phyloP scores from a whole-genome alignment of 2,329 filamentous ascomycete genomes.

The Fonsecaea pugnacius region DNA sequence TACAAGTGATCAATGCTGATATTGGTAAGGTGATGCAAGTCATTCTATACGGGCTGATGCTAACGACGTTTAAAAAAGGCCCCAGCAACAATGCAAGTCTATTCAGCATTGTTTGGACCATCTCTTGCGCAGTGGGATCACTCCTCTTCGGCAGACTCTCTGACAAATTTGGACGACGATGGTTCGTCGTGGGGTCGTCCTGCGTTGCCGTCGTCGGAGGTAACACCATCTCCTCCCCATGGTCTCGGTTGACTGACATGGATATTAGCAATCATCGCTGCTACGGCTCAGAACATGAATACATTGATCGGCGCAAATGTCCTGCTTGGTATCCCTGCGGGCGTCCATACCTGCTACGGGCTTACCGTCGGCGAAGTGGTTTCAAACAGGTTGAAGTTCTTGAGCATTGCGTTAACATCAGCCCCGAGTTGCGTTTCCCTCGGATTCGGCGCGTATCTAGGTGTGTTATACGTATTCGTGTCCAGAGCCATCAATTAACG shows the following conservation, averaged over 20 bases:
- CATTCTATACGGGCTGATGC: background rate
- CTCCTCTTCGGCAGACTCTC: slow-evolving; percentile 31
- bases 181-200: slow-evolving; percentile 26
- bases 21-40: slow-evolving; percentile 22
- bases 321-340: slow-evolving; percentile 18
- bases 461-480: too few relatives aligned
- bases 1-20: slow-evolving; percentile 27
- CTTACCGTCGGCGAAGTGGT: slow-evolving; percentile 23
- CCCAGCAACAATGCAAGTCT: slow-evolving; percentile 21
- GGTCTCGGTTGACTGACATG: too few relatives aligned
- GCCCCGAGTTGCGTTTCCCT: too few relatives aligned
- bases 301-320: slow-evolving; percentile 40
- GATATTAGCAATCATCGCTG: too few relatives aligned
- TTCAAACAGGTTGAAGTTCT: too few relatives aligned
- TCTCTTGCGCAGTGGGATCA: slow-evolving; percentile 21
- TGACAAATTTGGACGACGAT: slow-evolving; percentile 31
- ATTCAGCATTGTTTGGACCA: slow-evolving; percentile 30
- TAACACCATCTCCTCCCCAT: too few relatives aligned
- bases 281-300: slow-evolving; percentile 41
- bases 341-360: slow-evolving; percentile 25
- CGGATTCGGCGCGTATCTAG: too few relatives aligned
- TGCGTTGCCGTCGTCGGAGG: slow-evolving; percentile 27
- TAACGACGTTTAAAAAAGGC: slow-evolving; percentile 6
- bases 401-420: too few relatives aligned
- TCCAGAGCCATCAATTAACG: too few relatives aligned